Evolutionary conservation across 495 filamentous ascomycete genomes (phyloP), one percentile per base, ranked within the genome.

Genomic region (Lophiostoma macrostomum): DNA sequence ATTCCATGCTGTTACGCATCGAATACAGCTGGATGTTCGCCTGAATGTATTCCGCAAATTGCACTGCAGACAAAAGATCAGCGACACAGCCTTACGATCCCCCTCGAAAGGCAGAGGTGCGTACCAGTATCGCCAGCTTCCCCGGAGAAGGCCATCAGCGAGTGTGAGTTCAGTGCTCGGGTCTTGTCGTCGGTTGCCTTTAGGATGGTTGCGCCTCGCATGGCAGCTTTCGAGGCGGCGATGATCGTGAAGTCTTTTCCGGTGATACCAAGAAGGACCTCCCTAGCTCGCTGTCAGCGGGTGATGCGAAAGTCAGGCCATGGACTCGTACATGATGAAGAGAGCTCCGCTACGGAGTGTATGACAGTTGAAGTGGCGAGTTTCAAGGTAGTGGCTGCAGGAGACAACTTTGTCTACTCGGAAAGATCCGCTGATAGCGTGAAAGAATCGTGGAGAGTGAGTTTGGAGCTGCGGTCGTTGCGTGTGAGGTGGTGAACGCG

Each of bases 31-130:
- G 87, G 64, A 94, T 84, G 68, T 99, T 97, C 58, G 93, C 94
- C 81, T 96, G 90, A 73, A 97, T 90, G 75, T 90, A 97, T 76
- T 99, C 93, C 64, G 93, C 89, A 70, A 99, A 99, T 83, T 99
- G 93, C 41, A 97, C 93, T 95, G 69, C 57, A 36, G 29, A 36
- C 1, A 14, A 12, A 3, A 10, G 7, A 35, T 42, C 31, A 48
- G 47, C 28, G 7, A 23, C 30, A 13, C 27, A 24, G 16, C 27
- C 20, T 28, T 29, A 4, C 8, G 28, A 32, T 19, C 12, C 18
- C 31, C 27, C n/a, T 45, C 16, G 14, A 19, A 1, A 28, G 28
- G n/a, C 3, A 28, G 14, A 19, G n/a, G 22, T 29, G 56, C 72
- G 56, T 78, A 96, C 91, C 82, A 60, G 94, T 97, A 69, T 99